Percentiles rank a stretch among this genome's conserved stretches.
Evolutionary conservation across 2,329 filamentous ascomycete species (phyloP).

Genomic region (Botryotinia globosa): DNA sequence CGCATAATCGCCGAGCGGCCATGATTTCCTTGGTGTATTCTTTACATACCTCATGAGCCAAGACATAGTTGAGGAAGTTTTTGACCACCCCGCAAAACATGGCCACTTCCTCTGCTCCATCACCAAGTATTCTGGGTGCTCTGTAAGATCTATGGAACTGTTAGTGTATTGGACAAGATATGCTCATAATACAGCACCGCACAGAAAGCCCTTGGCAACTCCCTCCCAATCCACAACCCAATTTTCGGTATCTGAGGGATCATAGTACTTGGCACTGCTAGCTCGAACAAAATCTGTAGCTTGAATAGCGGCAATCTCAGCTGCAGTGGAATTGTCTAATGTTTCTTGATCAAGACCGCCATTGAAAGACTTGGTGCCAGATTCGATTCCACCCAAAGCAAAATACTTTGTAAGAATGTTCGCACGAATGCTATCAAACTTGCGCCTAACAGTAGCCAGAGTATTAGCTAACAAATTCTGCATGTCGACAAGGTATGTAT

Average conservation of each 20-base stretch:
- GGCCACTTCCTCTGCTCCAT: conserved; percentile 54
- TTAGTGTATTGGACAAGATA: conserved; percentile 23
- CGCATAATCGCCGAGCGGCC: conserved; percentile 64
- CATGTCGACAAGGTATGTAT: not conserved
- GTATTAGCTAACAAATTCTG: not conserved
- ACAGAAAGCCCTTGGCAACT: conserved; percentile 78
- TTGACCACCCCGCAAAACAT: conserved; percentile 65
- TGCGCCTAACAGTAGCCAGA: conserved; percentile 52
- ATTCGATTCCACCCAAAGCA: conserved; percentile 75
- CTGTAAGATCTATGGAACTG: conserved; percentile 48
- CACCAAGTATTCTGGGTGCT: conserved; percentile 55
- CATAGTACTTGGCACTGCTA: conserved; percentile 49
- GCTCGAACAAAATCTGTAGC: conserved; percentile 58
- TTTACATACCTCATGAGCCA: conserved; percentile 80
- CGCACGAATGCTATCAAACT: conserved; percentile 61
- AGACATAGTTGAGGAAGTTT: conserved; percentile 86
- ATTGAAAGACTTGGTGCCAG: conserved; percentile 58
- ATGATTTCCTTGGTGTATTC: conserved; percentile 70
- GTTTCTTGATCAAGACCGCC: conserved; percentile 58
- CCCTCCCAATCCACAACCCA: conserved; percentile 81
- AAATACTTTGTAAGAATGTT: conserved; percentile 78
- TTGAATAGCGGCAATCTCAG: conserved; percentile 61
- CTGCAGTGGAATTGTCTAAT: conserved; percentile 58
- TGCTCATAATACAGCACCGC: conserved; percentile 38
- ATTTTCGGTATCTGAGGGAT: conserved; percentile 47